Evolutionary conservation across 805 yeast genomes (phyloP).

Genomic region (Saccharomycopsis lassenensis): DNA sequence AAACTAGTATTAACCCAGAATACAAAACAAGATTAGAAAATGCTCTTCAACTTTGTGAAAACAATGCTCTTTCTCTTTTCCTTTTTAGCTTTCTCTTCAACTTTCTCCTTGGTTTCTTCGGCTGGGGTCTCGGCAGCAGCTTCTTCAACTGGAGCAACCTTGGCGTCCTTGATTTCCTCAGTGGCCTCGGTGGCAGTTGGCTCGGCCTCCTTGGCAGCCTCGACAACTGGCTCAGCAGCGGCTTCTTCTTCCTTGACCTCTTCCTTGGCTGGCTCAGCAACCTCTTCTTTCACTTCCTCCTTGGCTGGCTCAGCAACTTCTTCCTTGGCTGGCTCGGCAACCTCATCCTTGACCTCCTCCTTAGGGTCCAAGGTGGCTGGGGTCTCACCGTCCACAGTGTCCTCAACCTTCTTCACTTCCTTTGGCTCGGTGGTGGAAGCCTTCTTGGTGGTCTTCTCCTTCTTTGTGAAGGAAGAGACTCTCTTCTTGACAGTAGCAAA

Average conservation of each 20-base stretch:
- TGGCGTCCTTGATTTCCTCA: slow-evolving; percentile 18
- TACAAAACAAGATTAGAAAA: slow-evolving; percentile 21
- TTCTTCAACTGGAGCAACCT: slow-evolving; percentile 19
- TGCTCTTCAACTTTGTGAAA: slow-evolving; percentile 32
- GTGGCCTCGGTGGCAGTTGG: slow-evolving; percentile 4
- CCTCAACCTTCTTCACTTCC: slow-evolving; percentile 14
- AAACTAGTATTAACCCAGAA: neutral
- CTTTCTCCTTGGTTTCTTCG: slow-evolving; percentile 16
- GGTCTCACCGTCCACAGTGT: slow-evolving; percentile 11
- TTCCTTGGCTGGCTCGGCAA: slow-evolving; percentile 6
- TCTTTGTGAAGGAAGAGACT: slow-evolving; percentile 7
- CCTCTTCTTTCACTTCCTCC: too few relatives aligned
- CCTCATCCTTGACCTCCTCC: slow-evolving; percentile 5
- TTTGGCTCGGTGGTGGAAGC: slow-evolving; percentile 1
- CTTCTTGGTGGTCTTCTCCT: slow-evolving; percentile 1
- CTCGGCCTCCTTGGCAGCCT: slow-evolving; percentile 5
- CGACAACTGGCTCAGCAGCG: slow-evolving; percentile 17
- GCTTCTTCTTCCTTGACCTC: slow-evolving; percentile 14
- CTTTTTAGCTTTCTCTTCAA: slow-evolving; percentile 18
- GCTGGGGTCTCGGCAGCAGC: slow-evolving; percentile 13
- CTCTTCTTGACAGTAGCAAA: slow-evolving; percentile 11
- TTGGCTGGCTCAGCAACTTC: slow-evolving; percentile 1
- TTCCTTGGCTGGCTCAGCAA: slow-evolving; percentile 1
- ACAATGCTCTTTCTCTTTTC: slow-evolving; percentile 33
- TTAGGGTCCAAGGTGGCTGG: slow-evolving; percentile 15